Conservation (phyloP, 2,329 filamentous ascomycete species). For the Alternaria sp. region DNA sequence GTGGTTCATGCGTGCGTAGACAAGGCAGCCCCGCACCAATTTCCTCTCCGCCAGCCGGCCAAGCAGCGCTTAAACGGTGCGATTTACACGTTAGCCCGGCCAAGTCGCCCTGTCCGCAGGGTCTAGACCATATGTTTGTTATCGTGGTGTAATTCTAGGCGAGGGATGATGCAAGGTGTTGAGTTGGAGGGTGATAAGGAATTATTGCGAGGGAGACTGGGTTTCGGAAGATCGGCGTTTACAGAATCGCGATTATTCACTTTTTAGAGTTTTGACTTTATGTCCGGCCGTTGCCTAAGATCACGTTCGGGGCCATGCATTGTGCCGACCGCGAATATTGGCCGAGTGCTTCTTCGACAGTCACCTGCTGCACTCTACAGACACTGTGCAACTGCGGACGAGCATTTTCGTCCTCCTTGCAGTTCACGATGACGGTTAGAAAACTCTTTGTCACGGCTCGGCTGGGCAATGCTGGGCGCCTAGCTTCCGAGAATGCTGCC, state of each 20-base stretch:
- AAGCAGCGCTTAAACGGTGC: slow-evolving; percentile 21
- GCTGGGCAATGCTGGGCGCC: slow-evolving; percentile 30
- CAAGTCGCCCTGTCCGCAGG: slow-evolving; percentile 23
- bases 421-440: slow-evolving; percentile 29
- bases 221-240: slow-evolving; percentile 25
- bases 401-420: slow-evolving; percentile 3
- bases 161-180: slow-evolving; percentile 26
- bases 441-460: slow-evolving; percentile 20
- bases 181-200: slow-evolving; percentile 14
- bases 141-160: slow-evolving; percentile 21
- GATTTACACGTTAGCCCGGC: slow-evolving; percentile 10
- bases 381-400: slow-evolving; percentile 1
- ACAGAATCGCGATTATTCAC: slow-evolving; percentile 6
- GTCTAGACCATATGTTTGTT: slow-evolving; percentile 27
- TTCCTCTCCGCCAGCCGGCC: slow-evolving; percentile 32
- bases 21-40: slow-evolving; percentile 21
- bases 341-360: neutral
- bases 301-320: slow-evolving; percentile 14
- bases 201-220: slow-evolving; percentile 1
- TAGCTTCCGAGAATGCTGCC: slow-evolving; percentile 21
- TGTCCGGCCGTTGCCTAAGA: neutral
- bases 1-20: slow-evolving; percentile 26
- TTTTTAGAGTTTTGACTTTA: neutral
- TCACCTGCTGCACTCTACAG: slow-evolving; percentile 5
- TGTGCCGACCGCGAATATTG: slow-evolving; percentile 6